Conservation (phyloP, 2,329 filamentous ascomycete species). For the Ampelomyces quisqualis region DNA sequence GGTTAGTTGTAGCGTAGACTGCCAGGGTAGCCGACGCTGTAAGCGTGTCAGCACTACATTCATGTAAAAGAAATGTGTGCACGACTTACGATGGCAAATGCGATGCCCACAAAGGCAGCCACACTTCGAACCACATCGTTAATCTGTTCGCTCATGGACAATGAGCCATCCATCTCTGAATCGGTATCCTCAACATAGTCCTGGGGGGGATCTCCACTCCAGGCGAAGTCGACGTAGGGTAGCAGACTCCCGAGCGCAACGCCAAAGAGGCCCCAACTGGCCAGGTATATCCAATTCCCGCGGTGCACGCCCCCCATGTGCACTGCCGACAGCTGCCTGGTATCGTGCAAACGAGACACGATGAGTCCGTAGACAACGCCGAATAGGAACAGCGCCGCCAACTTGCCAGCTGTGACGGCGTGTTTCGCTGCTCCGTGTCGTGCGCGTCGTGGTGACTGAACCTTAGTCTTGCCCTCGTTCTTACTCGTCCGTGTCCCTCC, state of each 20-base stretch:
- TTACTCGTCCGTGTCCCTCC: constrained; percentile 7
- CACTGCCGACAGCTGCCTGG: constrained; percentile 63
- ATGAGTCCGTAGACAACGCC: constrained; percentile 82
- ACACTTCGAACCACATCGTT: constrained; percentile 68
- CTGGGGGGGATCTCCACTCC: constrained; percentile 56
- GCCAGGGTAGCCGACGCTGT: constrained; percentile 86
- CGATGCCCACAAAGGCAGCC: constrained; percentile 71
- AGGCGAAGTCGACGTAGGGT: constrained; percentile 79
- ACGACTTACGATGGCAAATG: constrained; percentile 75
- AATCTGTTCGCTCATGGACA: constrained; percentile 65
- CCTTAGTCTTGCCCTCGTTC: constrained; percentile 2
- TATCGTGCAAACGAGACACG: constrained; percentile 75
- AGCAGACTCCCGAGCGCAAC: constrained; percentile 75
- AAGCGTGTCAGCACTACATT: constrained; percentile 7
- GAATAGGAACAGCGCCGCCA: constrained; percentile 69
- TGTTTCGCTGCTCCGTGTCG: constrained; percentile 37
- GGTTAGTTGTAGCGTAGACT: constrained; percentile 90
- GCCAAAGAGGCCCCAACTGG: constrained; percentile 79
- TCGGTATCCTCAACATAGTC: constrained; percentile 18
- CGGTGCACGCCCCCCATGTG: constrained; percentile 59
- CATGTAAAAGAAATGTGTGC: neutral
- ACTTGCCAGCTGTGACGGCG: constrained; percentile 60
- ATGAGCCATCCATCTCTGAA: constrained; percentile 39
- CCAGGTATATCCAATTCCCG: constrained; percentile 66
- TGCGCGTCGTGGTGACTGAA: constrained; percentile 9